Evolutionary conservation across 1,284 basidiomycete genomes (phyloP), one percentile per base, ranked within the genome.

Genomic region (Ganoderma lucidum): DNA sequence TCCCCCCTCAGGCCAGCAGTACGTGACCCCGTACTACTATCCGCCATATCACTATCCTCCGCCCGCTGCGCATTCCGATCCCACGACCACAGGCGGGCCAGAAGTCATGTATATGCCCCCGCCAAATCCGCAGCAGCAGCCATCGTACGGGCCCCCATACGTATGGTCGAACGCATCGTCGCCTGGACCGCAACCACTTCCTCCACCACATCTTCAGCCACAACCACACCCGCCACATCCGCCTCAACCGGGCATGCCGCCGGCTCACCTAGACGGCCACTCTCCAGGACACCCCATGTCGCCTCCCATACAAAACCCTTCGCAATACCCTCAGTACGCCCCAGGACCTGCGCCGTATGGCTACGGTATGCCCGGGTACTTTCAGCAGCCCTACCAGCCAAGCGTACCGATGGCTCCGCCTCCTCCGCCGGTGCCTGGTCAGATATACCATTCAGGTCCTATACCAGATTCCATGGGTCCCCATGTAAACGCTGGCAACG

Each of bases 301-400:
- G 1, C 68, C 64, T 59, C 78, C 77, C 48, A 75, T 73, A 23
- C 76, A 75, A 72, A 71, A 71, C n/a, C 66, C 77, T 60, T 75
- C 79, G 12, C 80, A 79, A 44, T 82, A 83, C 74, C 77, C 81
- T 3, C 75, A 80, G 0, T 88, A 83, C 69, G 77, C 80, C 37
- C 80, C 80, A 10, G 78, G 81, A 15, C 74, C 77, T 1, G 77
- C 81, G 9, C 75, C 81, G 17, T 82, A 82, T 66, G 82, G 82
- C 59, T 89, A 88, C 75, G 80, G 86, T 6, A 77, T 84, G 71
- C 80, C 83, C 5, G 76, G 81, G 15, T 90, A 88, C 69, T 88
- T 86, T 74, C 82, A 84, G 6, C 79, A 77, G 4, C 75, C 67
- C 0, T 73, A 69, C 51, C 67, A 62, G 65, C 70, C 65, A 62